Base-by-base conservation (phyloP, 345 rosid species). In the Melaleuca alternifolia region DNA sequence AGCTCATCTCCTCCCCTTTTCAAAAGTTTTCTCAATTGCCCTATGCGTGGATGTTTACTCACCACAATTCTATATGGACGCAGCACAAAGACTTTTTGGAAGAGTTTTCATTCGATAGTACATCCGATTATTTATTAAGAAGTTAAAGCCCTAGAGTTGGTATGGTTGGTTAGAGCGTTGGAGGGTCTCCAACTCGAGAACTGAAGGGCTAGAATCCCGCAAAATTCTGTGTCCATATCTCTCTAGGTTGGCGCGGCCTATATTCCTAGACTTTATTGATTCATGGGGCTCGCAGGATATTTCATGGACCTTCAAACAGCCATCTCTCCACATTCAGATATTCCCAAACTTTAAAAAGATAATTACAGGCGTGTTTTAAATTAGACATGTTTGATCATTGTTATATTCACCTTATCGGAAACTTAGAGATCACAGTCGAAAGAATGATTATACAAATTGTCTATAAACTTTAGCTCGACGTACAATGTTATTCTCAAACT, bases 1-100 rank as follows among this genome's bases (percentile, higher is more conserved):
- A 90, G 83, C 62, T 50, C 85, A 54, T 48, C 51, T 16, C 44
- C 79, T 71, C 79, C 18, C 18, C 53, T 14, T 83, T 86, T 86
- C 86, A 85, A 86, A 82, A 85, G 84, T 54, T 52, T 75, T 85
- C 85, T 87, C 48, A 88, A 86, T 90, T 37, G 83, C 48, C 79
- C 79, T 41, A 9, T 71, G 10, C 20, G 81, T 71, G 81, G 48
- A 71, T 37, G 81, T 41, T 18, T 71, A 71, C 20, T 33, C 81
- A 37, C 81, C 48, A 71, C 48, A n/a, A 37, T 5, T 18, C 79
- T 71, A 8, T 14, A 33, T 71, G 33, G 79, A 18, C 18, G 46
- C 8, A 12, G 48, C 24, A 33, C 24, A 37, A 71, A 71, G 81
- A 71, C 81, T 37, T 71, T 37, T 71, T 10, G 11, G 21, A 71